phyloP scores from a whole-genome alignment of 108 stramenopile species.

The Ochromonas danica region DNA sequence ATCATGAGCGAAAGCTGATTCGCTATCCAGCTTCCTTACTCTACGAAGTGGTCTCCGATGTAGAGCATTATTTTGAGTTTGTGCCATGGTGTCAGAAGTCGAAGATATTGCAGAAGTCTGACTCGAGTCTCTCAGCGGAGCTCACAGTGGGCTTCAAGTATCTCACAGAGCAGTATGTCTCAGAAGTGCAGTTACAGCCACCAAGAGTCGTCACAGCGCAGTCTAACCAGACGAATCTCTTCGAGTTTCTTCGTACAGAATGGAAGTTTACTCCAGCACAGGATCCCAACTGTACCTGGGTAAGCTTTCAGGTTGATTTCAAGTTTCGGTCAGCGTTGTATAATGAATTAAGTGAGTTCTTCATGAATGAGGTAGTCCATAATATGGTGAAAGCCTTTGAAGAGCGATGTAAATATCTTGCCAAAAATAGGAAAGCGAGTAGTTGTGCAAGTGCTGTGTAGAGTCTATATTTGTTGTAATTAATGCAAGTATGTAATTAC shows the following conservation, averaged over 20 bases:
- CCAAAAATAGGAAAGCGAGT: too few species aligned
- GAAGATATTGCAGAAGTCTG: neutral
- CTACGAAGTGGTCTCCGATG: conserved; percentile 11
- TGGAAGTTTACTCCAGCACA: neutral
- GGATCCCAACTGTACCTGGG: conserved; percentile 6
- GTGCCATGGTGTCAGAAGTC: conserved; percentile 17
- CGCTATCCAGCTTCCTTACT: neutral
- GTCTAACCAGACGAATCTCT: neutral
- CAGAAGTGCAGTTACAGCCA: neutral
- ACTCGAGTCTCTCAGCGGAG: neutral
- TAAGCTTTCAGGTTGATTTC: conserved; percentile 8
- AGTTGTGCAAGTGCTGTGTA: too few species aligned
- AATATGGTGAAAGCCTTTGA: conserved; percentile 14
- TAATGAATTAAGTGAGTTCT: neutral
- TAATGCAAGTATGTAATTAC: too few species aligned
- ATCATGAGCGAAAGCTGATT: neutral
- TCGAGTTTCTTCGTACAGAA: conserved; percentile 4
- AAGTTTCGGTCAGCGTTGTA: neutral
- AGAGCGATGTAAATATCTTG: conserved; percentile 23
- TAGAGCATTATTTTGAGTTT: neutral
- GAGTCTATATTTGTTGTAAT: too few species aligned
- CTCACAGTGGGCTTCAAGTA: neutral
- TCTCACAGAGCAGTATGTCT: neutral
- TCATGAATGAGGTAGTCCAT: conserved; percentile 2
- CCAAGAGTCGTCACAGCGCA: neutral